Percentiles rank a stretch among this genome's conserved stretches.
These are phyloP conservation scores for Diaporthe caulivora DNA, from an alignment of 2,329 filamentous ascomycete genomes.

Conservation along the genomic window DNA sequence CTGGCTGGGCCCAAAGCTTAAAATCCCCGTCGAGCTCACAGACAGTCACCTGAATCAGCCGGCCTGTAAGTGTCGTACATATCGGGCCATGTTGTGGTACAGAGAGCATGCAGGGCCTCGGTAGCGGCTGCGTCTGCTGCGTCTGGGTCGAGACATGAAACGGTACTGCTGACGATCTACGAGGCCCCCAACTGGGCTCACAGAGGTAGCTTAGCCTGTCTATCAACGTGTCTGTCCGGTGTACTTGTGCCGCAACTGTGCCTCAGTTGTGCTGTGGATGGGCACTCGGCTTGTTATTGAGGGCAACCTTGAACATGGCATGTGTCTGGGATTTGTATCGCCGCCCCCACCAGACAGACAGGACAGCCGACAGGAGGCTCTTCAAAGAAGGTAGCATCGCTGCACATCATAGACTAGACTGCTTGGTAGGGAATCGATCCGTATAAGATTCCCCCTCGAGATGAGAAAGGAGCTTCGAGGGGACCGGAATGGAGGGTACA, in stretches of 20 bases:
- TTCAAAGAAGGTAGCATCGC: background rate
- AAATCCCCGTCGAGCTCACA: slow-evolving; percentile 22
- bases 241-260: background rate
- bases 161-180: slow-evolving; percentile 24
- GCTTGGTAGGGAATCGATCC: too few species aligned
- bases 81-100: slow-evolving; percentile 21
- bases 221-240: too few species aligned
- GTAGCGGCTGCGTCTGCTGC: slow-evolving; percentile 26
- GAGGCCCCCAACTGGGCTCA: background rate
- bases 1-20: slow-evolving; percentile 26
- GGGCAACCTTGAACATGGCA: background rate
- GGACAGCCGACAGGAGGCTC: slow-evolving; percentile 7
- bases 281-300: background rate
- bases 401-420: too few species aligned
- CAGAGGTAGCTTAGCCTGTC: background rate
- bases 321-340: background rate
- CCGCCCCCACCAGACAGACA: background rate
- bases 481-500: slow-evolving; percentile 27
- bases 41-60: slow-evolving; percentile 31
- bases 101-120: slow-evolving; percentile 20
- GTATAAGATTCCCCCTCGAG: slow-evolving; percentile 13
- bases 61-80: slow-evolving; percentile 16
- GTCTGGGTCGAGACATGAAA: slow-evolving; percentile 24
- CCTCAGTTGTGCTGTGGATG: background rate
- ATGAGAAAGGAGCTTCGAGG: slow-evolving; percentile 25